Evolutionary conservation across 2,329 filamentous ascomycete species (phyloP), one percentile per base, ranked within the genome.

Genomic region (Colletotrichum orbiculare): DNA sequence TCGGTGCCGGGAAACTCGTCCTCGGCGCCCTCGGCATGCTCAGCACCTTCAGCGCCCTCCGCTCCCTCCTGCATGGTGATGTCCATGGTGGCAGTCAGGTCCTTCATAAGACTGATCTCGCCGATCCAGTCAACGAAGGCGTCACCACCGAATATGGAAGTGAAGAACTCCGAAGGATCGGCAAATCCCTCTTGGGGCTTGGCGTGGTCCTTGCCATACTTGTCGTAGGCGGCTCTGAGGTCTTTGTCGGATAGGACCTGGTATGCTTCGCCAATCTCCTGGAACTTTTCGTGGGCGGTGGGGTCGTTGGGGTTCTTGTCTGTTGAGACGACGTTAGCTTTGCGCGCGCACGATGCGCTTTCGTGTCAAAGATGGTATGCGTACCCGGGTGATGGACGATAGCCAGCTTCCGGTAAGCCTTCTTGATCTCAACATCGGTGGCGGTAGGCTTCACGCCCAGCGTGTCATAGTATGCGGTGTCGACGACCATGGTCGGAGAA

Each of bases 221-320:
- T 97, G 81, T 99, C 96, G 83, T 99, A 99, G 74, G 93, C 90
- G 73, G 91, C 92, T 73, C 96, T 91, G 68, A 98, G 86, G 65
- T 97, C 91, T 70, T 89, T 85, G 76, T 97, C 91, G 74, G 92
- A 96, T 68, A 99, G 89, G 54, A 99, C 92, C 79, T 90, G 88
- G 75, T 90, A 90, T 49, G 88, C 88, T 74, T 90, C 88, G 72
- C 88, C 88, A 73, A 96, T 94, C 65, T 88, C 89, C 82, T 99
- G 96, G 80, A 99, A 99, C 78, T 94, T 95, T 74, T 90, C 92
- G 81, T 97, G 93, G 42, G 96, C 96, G 33, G 91, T 93, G 70
- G 96, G 94, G 77, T 99, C 96, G 74, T 94, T 93, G 63, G 95
- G 96, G 79, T 99, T 99, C 84, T 99, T 99, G 83, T 99, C 96